Evolutionary conservation across 306 rosid species (phyloP), one percentile per base, ranked within the genome.

Genomic region (Quercus parvula): DNA sequence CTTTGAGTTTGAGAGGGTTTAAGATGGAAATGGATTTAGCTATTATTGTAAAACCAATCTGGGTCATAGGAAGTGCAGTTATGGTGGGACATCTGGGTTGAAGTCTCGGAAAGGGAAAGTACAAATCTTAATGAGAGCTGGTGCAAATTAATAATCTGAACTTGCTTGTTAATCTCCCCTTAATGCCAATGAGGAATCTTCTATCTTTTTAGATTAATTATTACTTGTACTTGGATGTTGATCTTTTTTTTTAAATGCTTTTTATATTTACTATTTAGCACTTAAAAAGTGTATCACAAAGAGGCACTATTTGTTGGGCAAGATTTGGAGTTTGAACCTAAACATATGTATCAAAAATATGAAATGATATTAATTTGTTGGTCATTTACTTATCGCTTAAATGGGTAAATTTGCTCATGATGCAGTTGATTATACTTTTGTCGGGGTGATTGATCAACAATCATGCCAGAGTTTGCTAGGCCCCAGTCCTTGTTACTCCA

Each of bases 401-500:
- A 33, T 33, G 14, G 51, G 13, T 19, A 9, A 67, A 33, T n/a
- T 13, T 31, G 64, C 46, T 7, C 22, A 15, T 12, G 68, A 41
- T 79, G 87, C 84, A 83, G 90, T 61, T 75, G 56, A 61, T 84
- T 81, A 27, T 75, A 59, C 20, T 77, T 81, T 82, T 61, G 62
- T 70, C 58, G 75, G 67, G 67, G 49, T 74, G 84, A 61, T 85
- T 78, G 87, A 75, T 27, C 27, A 41, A 64, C 73, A 66, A 70
- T 49, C 28, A 74, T 71, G 83, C 74, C 67, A 13, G 82, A 51
- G 75, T 77, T 83, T 68, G 62, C 74, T 62, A 79, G 74, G 89
- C 78, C 54, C 84, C 75, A 83, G 73, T 71, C 74, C 51, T 38
- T 81, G 83, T 52, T 89, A 84, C 85, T 91, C 68, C 89, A 44